Base-by-base conservation (phyloP, 345 rosid genomes). In the Bruguiera parviflora region DNA sequence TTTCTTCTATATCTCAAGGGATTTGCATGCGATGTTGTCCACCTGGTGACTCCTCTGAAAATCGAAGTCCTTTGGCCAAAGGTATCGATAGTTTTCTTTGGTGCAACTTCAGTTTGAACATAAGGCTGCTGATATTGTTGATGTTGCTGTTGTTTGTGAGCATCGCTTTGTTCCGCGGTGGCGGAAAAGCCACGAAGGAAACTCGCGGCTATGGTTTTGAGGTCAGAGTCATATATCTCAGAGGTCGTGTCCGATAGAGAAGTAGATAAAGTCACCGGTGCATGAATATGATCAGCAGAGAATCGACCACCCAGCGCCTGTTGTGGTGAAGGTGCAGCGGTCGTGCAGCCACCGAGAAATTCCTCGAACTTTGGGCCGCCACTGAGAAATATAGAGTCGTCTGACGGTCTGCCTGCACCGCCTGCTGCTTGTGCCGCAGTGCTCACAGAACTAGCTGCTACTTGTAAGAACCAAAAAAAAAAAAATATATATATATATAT, bases 1-100 rank as follows among this genome's bases (percentile, higher is more conserved):
- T 43, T 13, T 43, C 19, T 43, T 13, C 19, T 43, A 43, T 43
- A 11, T 13, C 3, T 3, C 5, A 11, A 43, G 49, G 18, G 5
- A 43, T 43, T 43, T 43, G 49, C 49, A 3, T 13, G 49, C 49
- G 18, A 24, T 1, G 57, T 31, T 63, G 31, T 52, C 29, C 58
- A 92, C 98, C 96, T 80, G 29, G 98, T 92, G 57, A 92, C 98
- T 3, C 98, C 98, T 37, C 98, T 79, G 80, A 86, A 90, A 64
- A 90, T 86, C 19, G 98, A 90, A 39, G 98, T 92, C 47, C 98
- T 91, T 66, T 92, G 98, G 58, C 98, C 98, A 22, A 88, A 92
- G 52, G 87, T 87, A 28, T 92, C 96, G 1, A 62, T 78, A 63
- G 81, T 65, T 79, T 86, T 88, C 78, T 81, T 90, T 0, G 90